Evolutionary conservation across 306 rosid species (phyloP).

Genomic region (Rosa multiflora): DNA sequence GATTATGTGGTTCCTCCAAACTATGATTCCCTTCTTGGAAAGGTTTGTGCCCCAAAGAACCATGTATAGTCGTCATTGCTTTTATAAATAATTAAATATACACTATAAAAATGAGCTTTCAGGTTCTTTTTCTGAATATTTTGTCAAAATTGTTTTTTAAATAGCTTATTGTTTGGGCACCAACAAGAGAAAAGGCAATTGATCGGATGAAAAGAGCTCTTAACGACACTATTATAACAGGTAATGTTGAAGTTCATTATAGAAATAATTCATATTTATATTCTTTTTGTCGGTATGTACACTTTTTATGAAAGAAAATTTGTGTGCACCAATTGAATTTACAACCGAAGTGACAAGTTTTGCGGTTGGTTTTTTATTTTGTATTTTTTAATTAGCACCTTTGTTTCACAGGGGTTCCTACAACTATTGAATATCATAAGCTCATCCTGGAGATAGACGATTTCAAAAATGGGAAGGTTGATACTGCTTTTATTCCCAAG

Average conservation of each 20-base stretch:
- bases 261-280: background rate
- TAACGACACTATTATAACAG: constrained; percentile 86
- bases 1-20: constrained; percentile 98
- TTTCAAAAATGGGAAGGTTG: constrained; percentile 87
- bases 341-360: background rate
- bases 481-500: constrained; percentile 93
- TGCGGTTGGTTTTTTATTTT: background rate
- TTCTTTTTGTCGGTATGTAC: background rate
- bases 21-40: constrained; percentile 98
- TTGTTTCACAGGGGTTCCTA: constrained; percentile 76
- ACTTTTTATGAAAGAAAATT: background rate
- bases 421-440: constrained; percentile 98
- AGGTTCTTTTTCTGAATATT: constrained; percentile 5
- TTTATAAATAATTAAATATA: background rate
- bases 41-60: constrained; percentile 38
- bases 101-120: background rate
- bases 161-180: constrained; percentile 99
- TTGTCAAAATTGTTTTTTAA: constrained; percentile 9
- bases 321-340: background rate
- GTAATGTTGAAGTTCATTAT: constrained; percentile 32
- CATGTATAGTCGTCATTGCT: background rate
- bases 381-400: background rate
- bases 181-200: constrained; percentile 95
- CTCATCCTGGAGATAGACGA: constrained; percentile 95
- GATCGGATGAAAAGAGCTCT: constrained; percentile 99